phyloP scores from a whole-genome alignment of 1,284 basidiomycete species.

The Austropuccinia psidii region DNA sequence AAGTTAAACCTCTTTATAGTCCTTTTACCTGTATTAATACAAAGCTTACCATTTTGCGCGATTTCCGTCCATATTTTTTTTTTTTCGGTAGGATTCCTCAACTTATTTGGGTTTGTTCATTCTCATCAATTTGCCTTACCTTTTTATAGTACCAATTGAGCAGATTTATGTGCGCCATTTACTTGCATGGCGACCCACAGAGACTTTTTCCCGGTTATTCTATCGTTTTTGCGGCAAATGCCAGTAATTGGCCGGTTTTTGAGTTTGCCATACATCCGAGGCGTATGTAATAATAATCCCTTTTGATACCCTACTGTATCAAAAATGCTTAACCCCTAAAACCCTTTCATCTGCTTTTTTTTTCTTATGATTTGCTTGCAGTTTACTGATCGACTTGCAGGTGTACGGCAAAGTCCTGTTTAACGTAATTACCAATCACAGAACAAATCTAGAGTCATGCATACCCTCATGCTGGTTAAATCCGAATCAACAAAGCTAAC shows the following conservation, averaged over 20 bases:
- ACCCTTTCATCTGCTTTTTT: too few species aligned
- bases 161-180: background rate
- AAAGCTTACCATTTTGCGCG: background rate
- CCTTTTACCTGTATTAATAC: slow-evolving; percentile 47
- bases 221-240: slow-evolving; percentile 89
- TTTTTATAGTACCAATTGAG: background rate
- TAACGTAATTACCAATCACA: too few species aligned
- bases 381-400: slow-evolving; percentile 49
- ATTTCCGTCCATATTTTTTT: background rate
- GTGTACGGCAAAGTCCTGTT: slow-evolving; percentile 49
- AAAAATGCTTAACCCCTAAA: too few species aligned
- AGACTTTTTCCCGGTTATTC: slow-evolving; percentile 97
- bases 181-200: slow-evolving; percentile 52
- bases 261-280: slow-evolving; percentile 59
- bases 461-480: too few species aligned
- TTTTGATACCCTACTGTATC: too few species aligned
- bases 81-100: slow-evolving; percentile 62
- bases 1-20: slow-evolving; percentile 96
- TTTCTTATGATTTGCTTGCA: slow-evolving; percentile 29
- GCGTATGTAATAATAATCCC: slow-evolving; percentile 45
- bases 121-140: background rate
- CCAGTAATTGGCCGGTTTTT: slow-evolving; percentile 83
- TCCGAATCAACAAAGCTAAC: too few species aligned
- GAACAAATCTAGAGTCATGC: too few species aligned
- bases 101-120: slow-evolving; percentile 82